Evolutionary conservation across 805 yeast genomes (phyloP), one percentile per base, ranked within the genome.

Genomic region (Saccharomycopsis amapae): DNA sequence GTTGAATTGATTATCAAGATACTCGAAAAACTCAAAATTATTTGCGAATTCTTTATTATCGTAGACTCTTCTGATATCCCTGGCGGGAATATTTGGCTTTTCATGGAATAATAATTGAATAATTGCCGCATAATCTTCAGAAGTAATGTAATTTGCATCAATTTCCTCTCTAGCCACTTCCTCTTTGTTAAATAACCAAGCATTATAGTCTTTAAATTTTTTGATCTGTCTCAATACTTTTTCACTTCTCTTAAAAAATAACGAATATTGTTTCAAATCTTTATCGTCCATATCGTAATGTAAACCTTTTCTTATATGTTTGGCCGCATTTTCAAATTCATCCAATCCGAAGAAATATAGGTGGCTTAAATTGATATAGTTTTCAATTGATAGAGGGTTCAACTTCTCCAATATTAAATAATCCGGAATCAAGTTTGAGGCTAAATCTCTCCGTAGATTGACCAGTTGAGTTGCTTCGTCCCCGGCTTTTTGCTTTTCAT

Each of bases 201-300:
- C 62, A 49, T 69, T 65, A 24, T 62, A 60, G 20, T 62, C 58
- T 1, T 79, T 73, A 44, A 75, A 71, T 12, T 72, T 63, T 31
- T 74, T 69, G 23, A 74, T 54, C 35, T 55, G 64, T 55, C 52
- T 63, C 48, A 65, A 62, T 34, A 69, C 64, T 46, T 59, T 66
- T 50, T 36, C 58, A 38, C 56, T 58, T 51, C 55, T 46, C 42
- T 25, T 38, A 32, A 58, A 62, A 49, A 78, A 63, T 48, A 71
- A 74, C 25, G 75, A 67, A 46, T 65, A 65, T n/a, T 78, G 60
- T 54, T 80, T 75, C 9, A 85, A 73, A 25, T 72, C 56, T 15
- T 64, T 64, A 53, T 72, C 73, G 51, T 86, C 96, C 61, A 86
- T 84, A 61, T 90, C 90, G 37, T 77, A 71, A 45, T 83, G 78